Percentiles rank a stretch among this genome's conserved stretches.
Conservation (phyloP, 1,139 yeast species). For the Spathaspora sp. region DNA sequence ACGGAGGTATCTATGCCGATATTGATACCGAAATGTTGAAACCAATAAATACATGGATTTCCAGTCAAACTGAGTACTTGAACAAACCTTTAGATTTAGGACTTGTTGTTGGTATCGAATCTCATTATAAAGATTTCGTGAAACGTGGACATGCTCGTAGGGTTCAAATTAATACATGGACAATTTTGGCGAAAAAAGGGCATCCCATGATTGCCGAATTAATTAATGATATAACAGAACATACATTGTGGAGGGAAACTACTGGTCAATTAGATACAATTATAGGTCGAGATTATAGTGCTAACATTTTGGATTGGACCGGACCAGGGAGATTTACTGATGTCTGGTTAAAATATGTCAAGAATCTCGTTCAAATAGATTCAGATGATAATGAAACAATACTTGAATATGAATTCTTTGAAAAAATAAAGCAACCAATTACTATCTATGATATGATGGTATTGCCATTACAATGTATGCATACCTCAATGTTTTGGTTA, state of each 20-base stretch:
- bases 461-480: background rate
- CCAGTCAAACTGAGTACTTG: constrained; percentile 74
- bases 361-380: constrained; percentile 30
- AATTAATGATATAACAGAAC: constrained; percentile 38
- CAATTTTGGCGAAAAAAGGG: background rate
- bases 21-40: constrained; percentile 41
- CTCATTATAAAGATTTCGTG: constrained; percentile 63
- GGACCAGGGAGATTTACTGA: constrained; percentile 96
- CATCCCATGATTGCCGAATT: background rate
- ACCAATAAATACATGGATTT: constrained; percentile 40
- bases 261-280: constrained; percentile 40
- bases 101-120: constrained; percentile 35
- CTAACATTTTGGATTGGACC: constrained; percentile 92
- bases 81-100: constrained; percentile 84
- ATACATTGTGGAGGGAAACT: constrained; percentile 18
- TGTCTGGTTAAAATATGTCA: constrained; percentile 69
- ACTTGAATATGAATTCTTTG: constrained; percentile 16
- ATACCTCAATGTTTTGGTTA: background rate
- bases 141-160: constrained; percentile 75
- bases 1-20: constrained; percentile 53
- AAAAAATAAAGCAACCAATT: constrained; percentile 10
- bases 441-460: background rate
- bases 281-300: constrained; percentile 48
- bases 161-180: constrained; percentile 12
- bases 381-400: background rate